These are phyloP conservation scores for Lachnellula subtilissima DNA, from an alignment of 2,329 filamentous ascomycete genomes.

Conservation along the genomic window DNA sequence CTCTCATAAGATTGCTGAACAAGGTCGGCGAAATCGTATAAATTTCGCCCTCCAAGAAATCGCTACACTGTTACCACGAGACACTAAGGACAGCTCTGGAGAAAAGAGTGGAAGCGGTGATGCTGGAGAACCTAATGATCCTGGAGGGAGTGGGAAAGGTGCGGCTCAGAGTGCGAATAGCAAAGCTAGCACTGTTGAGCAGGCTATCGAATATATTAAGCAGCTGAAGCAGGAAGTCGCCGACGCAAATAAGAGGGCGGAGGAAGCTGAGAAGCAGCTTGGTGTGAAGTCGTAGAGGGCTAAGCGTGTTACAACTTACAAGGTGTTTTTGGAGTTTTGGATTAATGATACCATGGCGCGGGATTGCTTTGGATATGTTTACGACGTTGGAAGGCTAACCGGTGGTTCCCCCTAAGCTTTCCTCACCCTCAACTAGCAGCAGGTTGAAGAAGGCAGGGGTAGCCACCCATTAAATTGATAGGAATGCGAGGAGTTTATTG, in stretches of 20 bases:
- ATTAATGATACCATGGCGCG: slow-evolving; percentile 1
- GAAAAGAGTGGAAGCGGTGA: slow-evolving; percentile 36
- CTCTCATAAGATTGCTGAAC: slow-evolving; percentile 96
- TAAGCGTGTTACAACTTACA: not conserved
- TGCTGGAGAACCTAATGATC: slow-evolving; percentile 45
- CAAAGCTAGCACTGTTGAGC: slow-evolving; percentile 96
- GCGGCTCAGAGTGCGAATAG: slow-evolving; percentile 61
- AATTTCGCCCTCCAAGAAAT: slow-evolving; percentile 92
- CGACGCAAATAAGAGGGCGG: slow-evolving; percentile 57
- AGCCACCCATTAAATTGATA: not conserved
- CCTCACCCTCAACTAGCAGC: too few relatives aligned
- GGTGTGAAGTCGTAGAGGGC: slow-evolving; percentile 5
- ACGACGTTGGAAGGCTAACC: not conserved
- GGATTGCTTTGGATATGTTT: not conserved
- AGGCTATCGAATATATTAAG: slow-evolving; percentile 93
- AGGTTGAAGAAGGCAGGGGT: too few relatives aligned
- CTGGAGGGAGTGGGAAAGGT: slow-evolving; percentile 38
- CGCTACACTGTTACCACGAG: slow-evolving; percentile 71
- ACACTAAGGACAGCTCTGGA: slow-evolving; percentile 35
- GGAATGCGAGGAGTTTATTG: not conserved
- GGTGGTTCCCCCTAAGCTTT: too few relatives aligned
- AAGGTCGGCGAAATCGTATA: slow-evolving; percentile 90
- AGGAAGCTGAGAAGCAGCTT: slow-evolving; percentile 28
- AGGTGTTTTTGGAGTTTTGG: slow-evolving; percentile 2
- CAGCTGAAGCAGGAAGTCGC: slow-evolving; percentile 69